Evolutionary conservation across 2,329 filamentous ascomycete genomes (phyloP).

Genomic region (Cytospora leucostoma): DNA sequence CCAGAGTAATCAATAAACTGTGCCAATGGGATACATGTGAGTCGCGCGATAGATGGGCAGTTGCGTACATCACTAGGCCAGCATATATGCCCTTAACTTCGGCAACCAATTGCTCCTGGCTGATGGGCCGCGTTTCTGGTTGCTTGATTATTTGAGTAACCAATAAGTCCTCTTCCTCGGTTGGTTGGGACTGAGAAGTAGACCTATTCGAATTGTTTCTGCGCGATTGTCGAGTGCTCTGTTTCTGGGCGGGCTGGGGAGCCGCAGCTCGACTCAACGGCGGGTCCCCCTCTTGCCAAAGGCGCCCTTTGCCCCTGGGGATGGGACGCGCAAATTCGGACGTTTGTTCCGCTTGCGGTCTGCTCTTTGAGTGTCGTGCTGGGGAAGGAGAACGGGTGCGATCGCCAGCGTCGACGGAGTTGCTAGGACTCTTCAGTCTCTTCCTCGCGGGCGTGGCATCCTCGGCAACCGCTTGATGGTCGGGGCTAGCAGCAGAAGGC

Average conservation of each 20-base stretch:
- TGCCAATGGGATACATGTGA: background rate
- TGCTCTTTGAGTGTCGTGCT: background rate
- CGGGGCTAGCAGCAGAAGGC: background rate
- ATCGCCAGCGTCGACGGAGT: constrained; percentile 8
- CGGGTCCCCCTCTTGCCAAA: constrained; percentile 22
- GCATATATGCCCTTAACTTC: constrained; percentile 85
- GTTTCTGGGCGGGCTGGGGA: constrained; percentile 4
- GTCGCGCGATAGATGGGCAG: background rate
- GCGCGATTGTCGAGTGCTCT: background rate
- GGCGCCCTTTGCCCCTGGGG: constrained; percentile 5
- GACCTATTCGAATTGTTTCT: background rate
- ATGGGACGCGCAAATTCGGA: constrained; percentile 14
- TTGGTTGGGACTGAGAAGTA: background rate
- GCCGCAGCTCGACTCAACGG: background rate
- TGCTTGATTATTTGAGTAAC: constrained; percentile 42
- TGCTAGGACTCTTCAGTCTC: constrained; percentile 12
- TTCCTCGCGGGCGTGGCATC: constrained; percentile 10
- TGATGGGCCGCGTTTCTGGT: constrained; percentile 68
- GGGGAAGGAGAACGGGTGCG: constrained; percentile 13
- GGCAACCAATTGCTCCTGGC: constrained; percentile 74
- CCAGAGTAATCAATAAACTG: background rate
- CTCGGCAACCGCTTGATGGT: background rate
- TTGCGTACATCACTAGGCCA: constrained; percentile 67
- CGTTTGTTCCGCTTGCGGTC: background rate
- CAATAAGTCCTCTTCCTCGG: constrained; percentile 27